Evolutionary conservation across 768 basidiomycete genomes (phyloP).

Genomic region (Leccinellum rugosiceps): DNA sequence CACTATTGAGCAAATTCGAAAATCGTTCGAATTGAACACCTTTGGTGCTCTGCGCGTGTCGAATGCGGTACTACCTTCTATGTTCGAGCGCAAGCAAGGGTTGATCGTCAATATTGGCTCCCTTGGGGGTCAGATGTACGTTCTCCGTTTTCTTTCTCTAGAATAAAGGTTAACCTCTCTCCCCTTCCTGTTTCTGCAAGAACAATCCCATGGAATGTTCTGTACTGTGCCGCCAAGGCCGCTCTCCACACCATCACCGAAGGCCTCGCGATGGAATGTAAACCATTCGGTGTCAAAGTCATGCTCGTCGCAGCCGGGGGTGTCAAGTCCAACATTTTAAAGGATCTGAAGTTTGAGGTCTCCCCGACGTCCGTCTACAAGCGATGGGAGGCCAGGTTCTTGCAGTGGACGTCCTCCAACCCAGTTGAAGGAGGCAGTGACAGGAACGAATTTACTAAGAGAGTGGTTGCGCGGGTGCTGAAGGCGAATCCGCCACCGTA

Average conservation of each 20-base stretch:
- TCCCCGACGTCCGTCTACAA: background rate
- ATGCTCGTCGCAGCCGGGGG: conserved; percentile 66
- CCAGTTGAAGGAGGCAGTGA: conserved; percentile 40
- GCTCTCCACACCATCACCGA: conserved; percentile 60
- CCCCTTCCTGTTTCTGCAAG: conserved; percentile 31
- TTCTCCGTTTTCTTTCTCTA: background rate
- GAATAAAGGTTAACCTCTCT: background rate
- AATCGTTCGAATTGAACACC: conserved; percentile 64
- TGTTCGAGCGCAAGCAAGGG: conserved; percentile 62
- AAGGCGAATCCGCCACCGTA: conserved; percentile 47
- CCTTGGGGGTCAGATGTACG: conserved; percentile 58
- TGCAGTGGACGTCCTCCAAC: conserved; percentile 40
- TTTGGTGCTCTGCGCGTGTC: conserved; percentile 57
- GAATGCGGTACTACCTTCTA: conserved; percentile 63
- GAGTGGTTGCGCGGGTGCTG: conserved; percentile 50
- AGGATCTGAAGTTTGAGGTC: conserved; percentile 23
- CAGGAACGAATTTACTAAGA: conserved; percentile 47
- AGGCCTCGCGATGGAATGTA: conserved; percentile 69
- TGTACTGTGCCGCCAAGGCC: conserved; percentile 58
- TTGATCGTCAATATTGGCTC: conserved; percentile 76
- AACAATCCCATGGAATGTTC: conserved; percentile 64
- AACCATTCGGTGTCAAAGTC: conserved; percentile 67
- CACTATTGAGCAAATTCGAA: conserved; percentile 48
- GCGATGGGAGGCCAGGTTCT: conserved; percentile 49
- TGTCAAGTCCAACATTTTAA: conserved; percentile 62